phyloP scores from a whole-genome alignment of 768 basidiomycete species.

The Rhodotorula paludigena region DNA sequence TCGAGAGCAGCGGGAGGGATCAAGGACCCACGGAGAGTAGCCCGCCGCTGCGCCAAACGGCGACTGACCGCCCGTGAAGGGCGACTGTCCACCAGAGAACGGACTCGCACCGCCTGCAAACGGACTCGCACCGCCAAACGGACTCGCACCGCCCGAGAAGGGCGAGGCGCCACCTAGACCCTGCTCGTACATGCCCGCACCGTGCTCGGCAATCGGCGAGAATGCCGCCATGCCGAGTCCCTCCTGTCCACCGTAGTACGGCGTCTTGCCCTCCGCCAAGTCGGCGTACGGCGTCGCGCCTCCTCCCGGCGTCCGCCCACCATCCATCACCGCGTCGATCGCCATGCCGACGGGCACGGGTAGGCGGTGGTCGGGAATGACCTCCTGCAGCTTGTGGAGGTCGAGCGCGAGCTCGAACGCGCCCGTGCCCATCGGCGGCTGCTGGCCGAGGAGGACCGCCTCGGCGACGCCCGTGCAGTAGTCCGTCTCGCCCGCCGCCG shows the following conservation, averaged over 20 bases:
- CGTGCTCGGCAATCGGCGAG: slow-evolving; percentile 83
- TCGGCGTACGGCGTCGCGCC: slow-evolving; percentile 82
- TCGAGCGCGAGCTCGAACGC: slow-evolving; percentile 78
- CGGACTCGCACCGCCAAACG: slow-evolving; percentile 26
- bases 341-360: slow-evolving; percentile 76
- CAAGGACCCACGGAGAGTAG: slow-evolving; percentile 23
- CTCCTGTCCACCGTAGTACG: slow-evolving; percentile 45
- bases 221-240: slow-evolving; percentile 87
- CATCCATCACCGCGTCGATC: slow-evolving; percentile 54
- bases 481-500: slow-evolving; percentile 94
- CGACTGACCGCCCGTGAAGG: slow-evolving; percentile 28
- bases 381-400: slow-evolving; percentile 97
- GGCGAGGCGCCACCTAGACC: slow-evolving; percentile 35
- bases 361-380: slow-evolving; percentile 90
- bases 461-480: slow-evolving; percentile 98
- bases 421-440: slow-evolving; percentile 99
- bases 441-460: slow-evolving; percentile 97
- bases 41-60: slow-evolving; percentile 32
- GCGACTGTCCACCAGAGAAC: slow-evolving; percentile 3
- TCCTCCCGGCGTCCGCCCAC: slow-evolving; percentile 55
- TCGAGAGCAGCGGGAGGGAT: not conserved
- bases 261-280: slow-evolving; percentile 57
- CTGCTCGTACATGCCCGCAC: slow-evolving; percentile 54
- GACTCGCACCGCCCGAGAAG: slow-evolving; percentile 25
- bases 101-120: slow-evolving; percentile 19